Evolutionary conservation across 192 early-diverging fungal species (phyloP), one percentile per base, ranked within the genome.

Genomic region (Entomortierella chlamydospora): DNA sequence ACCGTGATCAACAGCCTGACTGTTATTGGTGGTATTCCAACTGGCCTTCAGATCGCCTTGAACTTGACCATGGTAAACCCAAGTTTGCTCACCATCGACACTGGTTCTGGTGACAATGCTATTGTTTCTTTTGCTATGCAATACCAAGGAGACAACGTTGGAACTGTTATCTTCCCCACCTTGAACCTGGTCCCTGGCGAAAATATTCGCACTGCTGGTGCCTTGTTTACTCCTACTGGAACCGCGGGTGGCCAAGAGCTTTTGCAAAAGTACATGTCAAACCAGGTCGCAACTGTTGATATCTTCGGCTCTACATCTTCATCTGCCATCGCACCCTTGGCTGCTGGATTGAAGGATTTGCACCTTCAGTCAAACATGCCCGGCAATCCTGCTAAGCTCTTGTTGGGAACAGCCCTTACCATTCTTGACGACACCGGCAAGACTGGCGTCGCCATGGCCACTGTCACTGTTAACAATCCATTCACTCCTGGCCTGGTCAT

Each of bases 401-500:
- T 91, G 13, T 67, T 83, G 53, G 61, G 69, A 28, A 73, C 84
- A 51, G 57, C 73, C 3, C 59, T 91, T 57, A 72, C 69, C 26
- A 78, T 91, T 28, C 63, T 70, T 17, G 69, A 68, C 34, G 66
- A 86, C 63, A 86, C 87, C 37, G 63, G 79, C 26, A 58, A 70
- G n/a, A 86, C 82, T 29, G 79, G 81, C 25, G 57, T 84, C 52
- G 87, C 88, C 26, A 61, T 66, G 67, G 83, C 85, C 29, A 67
- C 73, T 17, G 85, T 90, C 29, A 72, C 82, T 12, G 72, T 90
- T 45, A 79, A 83, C 37, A 86, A 90, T 73, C 89, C 89, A 20
- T 88, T 90, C 71, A 53, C 68, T 22, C 83, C 87, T 29, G 72
- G 76, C 22, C 53, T 90, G 50, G 70, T 65, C 20, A 88, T 90